A percentile compares a stretch with the other conserved stretches of the same genome.
phyloP scores from a whole-genome alignment of 345 rosid species.

The Hibiscus trionum region DNA sequence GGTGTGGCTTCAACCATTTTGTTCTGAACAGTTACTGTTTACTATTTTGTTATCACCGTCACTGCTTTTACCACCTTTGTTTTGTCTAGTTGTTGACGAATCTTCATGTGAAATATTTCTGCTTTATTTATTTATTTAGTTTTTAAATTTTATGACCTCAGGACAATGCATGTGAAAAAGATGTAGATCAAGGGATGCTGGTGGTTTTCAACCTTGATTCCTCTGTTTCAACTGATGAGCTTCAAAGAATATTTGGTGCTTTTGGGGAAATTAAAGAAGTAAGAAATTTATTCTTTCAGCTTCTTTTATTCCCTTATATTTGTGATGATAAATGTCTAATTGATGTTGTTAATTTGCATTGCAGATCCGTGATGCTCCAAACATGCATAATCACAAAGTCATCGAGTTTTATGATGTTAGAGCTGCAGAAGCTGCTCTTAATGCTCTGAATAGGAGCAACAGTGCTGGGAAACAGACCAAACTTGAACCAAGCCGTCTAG shows the following conservation, averaged over 20 bases:
- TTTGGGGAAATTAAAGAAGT: slow-evolving; percentile 77
- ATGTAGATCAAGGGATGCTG: slow-evolving; percentile 51
- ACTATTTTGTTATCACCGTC: slow-evolving; percentile 5
- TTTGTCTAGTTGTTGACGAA: slow-evolving; percentile 1
- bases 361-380: slow-evolving; percentile 60
- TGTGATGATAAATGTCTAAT: not conserved
- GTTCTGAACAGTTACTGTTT: slow-evolving; percentile 3
- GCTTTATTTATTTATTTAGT: not conserved
- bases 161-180: slow-evolving; percentile 51
- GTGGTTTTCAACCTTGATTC: slow-evolving; percentile 52
- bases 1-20: slow-evolving; percentile 30
- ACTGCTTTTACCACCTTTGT: not conserved
- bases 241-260: slow-evolving; percentile 37
- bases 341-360: slow-evolving; percentile 15
- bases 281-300: slow-evolving; percentile 4
- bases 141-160: slow-evolving; percentile 18
- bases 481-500: slow-evolving; percentile 49
- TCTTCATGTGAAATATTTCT: not conserved
- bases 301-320: not conserved
- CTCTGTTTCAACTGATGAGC: slow-evolving; percentile 54
- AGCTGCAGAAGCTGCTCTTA: slow-evolving; percentile 77
- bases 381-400: slow-evolving; percentile 47
- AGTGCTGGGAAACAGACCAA: slow-evolving; percentile 73
- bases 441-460: slow-evolving; percentile 49
- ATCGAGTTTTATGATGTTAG: slow-evolving; percentile 77